Percentiles rank a stretch among this genome's conserved stretches.
phyloP scores from a whole-genome alignment of 257 asterid species.

The Misopates orontium region DNA sequence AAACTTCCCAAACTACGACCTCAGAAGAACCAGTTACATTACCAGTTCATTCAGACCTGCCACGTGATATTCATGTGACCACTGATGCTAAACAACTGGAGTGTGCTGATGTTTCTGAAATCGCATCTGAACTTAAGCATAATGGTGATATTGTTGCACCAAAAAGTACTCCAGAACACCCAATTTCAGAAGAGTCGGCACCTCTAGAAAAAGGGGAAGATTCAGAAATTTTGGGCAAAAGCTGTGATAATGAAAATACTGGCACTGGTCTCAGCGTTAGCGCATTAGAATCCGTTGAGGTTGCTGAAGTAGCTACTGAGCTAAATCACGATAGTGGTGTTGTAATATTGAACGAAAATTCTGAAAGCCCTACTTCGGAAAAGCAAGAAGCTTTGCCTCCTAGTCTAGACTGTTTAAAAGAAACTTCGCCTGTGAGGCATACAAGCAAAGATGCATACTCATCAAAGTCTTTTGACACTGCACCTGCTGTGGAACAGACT shows the following conservation, averaged over 20 bases:
- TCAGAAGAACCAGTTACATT: constrained; percentile 3
- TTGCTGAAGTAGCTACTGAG: constrained; percentile 23
- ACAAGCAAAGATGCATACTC: constrained; percentile 9
- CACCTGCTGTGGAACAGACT: constrained; percentile 17
- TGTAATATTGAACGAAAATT: constrained; percentile 12
- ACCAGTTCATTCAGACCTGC: constrained; percentile 20
- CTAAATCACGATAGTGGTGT: constrained; percentile 25
- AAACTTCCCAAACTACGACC: constrained; percentile 11
- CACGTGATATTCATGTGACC: constrained; percentile 21
- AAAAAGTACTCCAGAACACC: constrained; percentile 19
- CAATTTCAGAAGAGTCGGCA: constrained; percentile 12
- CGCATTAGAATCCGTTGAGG: constrained; percentile 20
- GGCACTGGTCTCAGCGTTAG: constrained; percentile 4
- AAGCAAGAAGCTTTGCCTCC: constrained; percentile 26
- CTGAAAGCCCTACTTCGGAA: constrained; percentile 16
- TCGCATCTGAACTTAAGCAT: constrained; percentile 2
- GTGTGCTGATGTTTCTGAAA: constrained; percentile 25
- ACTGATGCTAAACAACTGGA: constrained; percentile 22
- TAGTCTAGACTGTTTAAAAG: constrained; percentile 13
- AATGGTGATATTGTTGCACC: constrained; percentile 16
- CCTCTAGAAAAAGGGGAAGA: constrained; percentile 10
- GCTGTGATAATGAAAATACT: constrained; percentile 19
- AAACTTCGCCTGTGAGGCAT: constrained; percentile 23
- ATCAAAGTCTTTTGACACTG: constrained; percentile 22
- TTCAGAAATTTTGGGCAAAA: constrained; percentile 21